Base-by-base conservation (phyloP, 2,329 filamentous ascomycete species). In the Fonsecaea erecta region DNA sequence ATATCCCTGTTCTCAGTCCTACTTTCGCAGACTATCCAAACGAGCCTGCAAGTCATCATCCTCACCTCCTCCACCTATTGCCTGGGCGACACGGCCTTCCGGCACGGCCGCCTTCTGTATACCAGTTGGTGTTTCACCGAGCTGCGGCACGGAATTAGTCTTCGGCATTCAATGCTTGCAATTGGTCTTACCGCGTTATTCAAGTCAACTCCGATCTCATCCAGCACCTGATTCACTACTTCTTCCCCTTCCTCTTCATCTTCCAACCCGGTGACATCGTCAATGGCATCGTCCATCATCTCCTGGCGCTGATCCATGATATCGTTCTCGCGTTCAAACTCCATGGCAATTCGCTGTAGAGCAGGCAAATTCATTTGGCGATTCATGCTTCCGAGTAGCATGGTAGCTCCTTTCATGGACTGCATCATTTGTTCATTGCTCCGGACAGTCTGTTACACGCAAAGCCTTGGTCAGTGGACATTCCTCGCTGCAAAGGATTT, bases 381-480 rank as follows among this genome's bases (percentile, higher is more conserved):
- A 79, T 99, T 99, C 95, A 99, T 99, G 81, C 91, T 96, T 61
- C 93, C 93, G 7, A 99, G 83, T 2, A 97, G 89, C 79, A 90
- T 88, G 1, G 95, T 98, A 3, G 95, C 95, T 35, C 95, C 95
- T 79, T 97, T 99, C 95, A 99, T 98, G 8, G 93, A 95, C 79
- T 97, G 92, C 93, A 97, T 97, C 95, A 99, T 99, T 79, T 98
- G 94, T 78, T 99, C 95, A 78, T 99, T 99, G 71, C 93, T 97
- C 70, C 95, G 89, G 70, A 98, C 94, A 56, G 95, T 99, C 92
- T 97, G 73, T 24, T 26, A 24, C 18, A 48, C 18, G 21, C 18
- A 48, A 59, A 32, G 7, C 18, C n/a, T 32, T 46, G 57, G 40
- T 65, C 52, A 61, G 54, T 68, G 16, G 43, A 32, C 14, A 26